Base-by-base conservation (phyloP, 345 rosid genomes). In the Mallotus nudiflorus region DNA sequence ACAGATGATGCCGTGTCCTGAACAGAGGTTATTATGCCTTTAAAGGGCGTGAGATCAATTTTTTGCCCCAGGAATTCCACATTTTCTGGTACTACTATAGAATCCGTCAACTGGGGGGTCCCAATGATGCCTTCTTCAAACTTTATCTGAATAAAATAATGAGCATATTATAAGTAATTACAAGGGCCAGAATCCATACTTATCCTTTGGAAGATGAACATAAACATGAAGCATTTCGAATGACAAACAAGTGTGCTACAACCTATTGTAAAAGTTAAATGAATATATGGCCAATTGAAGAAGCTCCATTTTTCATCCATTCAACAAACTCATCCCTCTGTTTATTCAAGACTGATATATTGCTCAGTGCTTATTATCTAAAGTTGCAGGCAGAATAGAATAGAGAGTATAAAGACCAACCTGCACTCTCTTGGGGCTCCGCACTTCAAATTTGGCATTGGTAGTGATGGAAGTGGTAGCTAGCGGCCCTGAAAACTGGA, bases 391-490 rank as follows among this genome's bases (percentile, higher is more conserved):
- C n/a, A 50, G 12, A 1, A 22, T 37, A 20, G 20, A 48, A 33
- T 20, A 18, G 31, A 24, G 6, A 14, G 11, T 9, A 63, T 18
- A 44, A 22, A 35, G 9, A 61, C 45, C 15, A 46, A 89, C 98
- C 96, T 91, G 97, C 69, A 93, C 98, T 0, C 96, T 88, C 77
- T 87, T 82, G 65, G 98, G 98, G 67, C 97, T 88, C 68, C 91
- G 88, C 71, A 91, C 72, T 86, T 94, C 96, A 59, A 91, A 94
- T 62, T 89, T 94, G 72, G 97, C 98, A 58, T 88, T 89, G 80
- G 96, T 88, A 66, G 81, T 89, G 44, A 91, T 53, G n/a, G 97
- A 87, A 71, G 89, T 89, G 0, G 95, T 86, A 27, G 98, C 89
- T 44, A 91, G 74, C 0, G 95, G 97, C 8, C 96, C 94, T 2